Evolutionary conservation across 2,329 filamentous ascomycete genomes (phyloP).

Genomic region (Leptographium procerum): DNA sequence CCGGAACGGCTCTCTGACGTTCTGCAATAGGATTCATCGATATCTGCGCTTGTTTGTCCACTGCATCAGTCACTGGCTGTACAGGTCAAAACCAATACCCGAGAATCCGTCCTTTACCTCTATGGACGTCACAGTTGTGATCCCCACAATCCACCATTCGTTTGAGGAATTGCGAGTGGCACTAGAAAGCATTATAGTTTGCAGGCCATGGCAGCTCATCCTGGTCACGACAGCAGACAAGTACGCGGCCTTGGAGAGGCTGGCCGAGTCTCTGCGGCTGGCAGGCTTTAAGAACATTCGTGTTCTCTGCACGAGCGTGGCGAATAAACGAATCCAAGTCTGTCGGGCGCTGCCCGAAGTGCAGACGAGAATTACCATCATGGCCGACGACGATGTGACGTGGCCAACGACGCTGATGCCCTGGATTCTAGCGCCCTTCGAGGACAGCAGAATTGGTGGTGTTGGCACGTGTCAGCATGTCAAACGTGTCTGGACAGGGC

Average conservation of each 20-base stretch:
- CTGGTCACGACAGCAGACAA: slow-evolving; percentile 82
- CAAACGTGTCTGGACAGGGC: slow-evolving; percentile 52
- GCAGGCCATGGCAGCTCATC: slow-evolving; percentile 61
- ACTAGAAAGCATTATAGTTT: slow-evolving; percentile 63
- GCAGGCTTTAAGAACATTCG: slow-evolving; percentile 47
- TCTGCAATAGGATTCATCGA: slow-evolving; percentile 58
- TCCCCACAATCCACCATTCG: slow-evolving; percentile 81
- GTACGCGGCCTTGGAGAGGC: slow-evolving; percentile 52
- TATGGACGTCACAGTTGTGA: slow-evolving; percentile 84
- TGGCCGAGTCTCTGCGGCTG: slow-evolving; percentile 46
- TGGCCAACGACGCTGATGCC: slow-evolving; percentile 79
- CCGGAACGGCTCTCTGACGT: neutral
- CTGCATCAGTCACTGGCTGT: slow-evolving; percentile 73
- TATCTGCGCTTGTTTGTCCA: slow-evolving; percentile 81
- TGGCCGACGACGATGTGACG: slow-evolving; percentile 92
- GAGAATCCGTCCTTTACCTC: slow-evolving; percentile 68
- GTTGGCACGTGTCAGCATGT: slow-evolving; percentile 88
- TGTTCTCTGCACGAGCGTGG: slow-evolving; percentile 67
- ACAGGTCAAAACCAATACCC: slow-evolving; percentile 74
- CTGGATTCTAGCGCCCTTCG: slow-evolving; percentile 89
- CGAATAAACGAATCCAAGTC: slow-evolving; percentile 92
- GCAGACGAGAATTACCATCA: slow-evolving; percentile 71
- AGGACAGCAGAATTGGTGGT: slow-evolving; percentile 71
- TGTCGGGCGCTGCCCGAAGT: slow-evolving; percentile 83
- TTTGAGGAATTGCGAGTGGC: slow-evolving; percentile 76